Conservation (phyloP, 768 basidiomycete genomes). For the Candolleomyces efflorescens region DNA sequence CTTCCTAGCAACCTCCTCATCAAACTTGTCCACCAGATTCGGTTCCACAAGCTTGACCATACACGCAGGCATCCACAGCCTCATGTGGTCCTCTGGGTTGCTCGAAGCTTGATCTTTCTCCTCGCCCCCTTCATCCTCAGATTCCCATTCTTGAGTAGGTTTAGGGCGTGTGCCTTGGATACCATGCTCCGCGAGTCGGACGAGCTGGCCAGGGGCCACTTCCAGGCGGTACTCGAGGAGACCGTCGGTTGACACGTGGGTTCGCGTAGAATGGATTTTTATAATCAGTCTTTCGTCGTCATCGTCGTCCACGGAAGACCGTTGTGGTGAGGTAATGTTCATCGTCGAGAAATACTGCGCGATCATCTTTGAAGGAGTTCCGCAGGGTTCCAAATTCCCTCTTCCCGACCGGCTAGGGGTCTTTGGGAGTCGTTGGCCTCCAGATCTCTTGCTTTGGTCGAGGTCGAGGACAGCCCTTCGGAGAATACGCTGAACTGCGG, state of each 20-base stretch:
- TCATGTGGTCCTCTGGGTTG: slow-evolving; percentile 52
- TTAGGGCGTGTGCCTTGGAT: slow-evolving; percentile 56
- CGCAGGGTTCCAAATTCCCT: slow-evolving; percentile 23
- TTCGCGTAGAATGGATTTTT: slow-evolving; percentile 61
- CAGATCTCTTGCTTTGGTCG: slow-evolving; percentile 25
- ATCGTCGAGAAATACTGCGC: slow-evolving; percentile 51
- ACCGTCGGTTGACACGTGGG: slow-evolving; percentile 66
- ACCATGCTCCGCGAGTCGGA: slow-evolving; percentile 59
- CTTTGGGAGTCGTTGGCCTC: slow-evolving; percentile 10
- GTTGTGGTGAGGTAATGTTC: slow-evolving; percentile 26
- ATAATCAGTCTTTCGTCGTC: slow-evolving; percentile 46
- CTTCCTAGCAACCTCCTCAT: slow-evolving; percentile 46
- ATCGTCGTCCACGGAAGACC: slow-evolving; percentile 17
- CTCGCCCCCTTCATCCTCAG: slow-evolving; percentile 41
- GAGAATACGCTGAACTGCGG: slow-evolving; percentile 64
- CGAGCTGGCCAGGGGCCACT: slow-evolving; percentile 63
- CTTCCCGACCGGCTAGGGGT: slow-evolving; percentile 37
- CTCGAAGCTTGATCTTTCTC: slow-evolving; percentile 32
- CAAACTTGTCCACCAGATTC: slow-evolving; percentile 55
- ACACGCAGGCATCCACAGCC: slow-evolving; percentile 81
- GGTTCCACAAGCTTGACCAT: slow-evolving; percentile 71
- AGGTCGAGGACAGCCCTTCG: slow-evolving; percentile 56
- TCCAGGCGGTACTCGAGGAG: slow-evolving; percentile 79
- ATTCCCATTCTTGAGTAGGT: slow-evolving; percentile 46
- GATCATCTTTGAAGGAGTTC: slow-evolving; percentile 55